A percentile compares a stretch with the other conserved stretches of the same genome.
Conservation (phyloP, 805 yeast species). For the Saccharomycopsis microspora region DNA sequence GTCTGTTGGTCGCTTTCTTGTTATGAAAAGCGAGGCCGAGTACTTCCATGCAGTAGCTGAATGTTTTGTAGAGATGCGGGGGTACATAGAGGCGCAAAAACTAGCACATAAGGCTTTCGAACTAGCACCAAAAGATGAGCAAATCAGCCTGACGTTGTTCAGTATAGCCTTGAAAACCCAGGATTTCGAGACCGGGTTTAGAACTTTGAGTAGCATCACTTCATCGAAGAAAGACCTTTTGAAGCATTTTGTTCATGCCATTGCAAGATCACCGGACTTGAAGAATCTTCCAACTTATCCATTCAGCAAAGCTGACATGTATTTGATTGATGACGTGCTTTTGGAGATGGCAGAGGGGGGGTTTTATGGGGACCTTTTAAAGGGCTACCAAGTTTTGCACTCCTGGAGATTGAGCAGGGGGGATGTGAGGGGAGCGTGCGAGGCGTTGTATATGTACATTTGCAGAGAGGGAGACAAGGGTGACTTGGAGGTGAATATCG, state of each 20-base stretch:
- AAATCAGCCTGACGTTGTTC: conserved; percentile 17
- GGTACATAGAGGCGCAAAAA: conserved; percentile 26
- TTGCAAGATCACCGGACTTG: conserved; percentile 30
- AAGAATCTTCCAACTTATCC: conserved; percentile 30
- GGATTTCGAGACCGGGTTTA: conserved; percentile 25
- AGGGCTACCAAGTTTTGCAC: conserved; percentile 38
- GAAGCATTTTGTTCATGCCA: conserved; percentile 26
- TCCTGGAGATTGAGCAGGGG: conserved; percentile 39
- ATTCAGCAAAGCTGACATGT: conserved; percentile 29
- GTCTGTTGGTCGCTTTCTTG: conserved; percentile 16
- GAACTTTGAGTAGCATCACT: conserved; percentile 21
- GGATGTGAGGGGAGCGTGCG: conserved; percentile 38
- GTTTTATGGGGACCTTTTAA: conserved; percentile 22
- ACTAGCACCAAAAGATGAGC: conserved; percentile 16
- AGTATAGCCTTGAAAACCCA: conserved; percentile 22
- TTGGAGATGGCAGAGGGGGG: conserved; percentile 19
- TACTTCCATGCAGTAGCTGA: conserved; percentile 29
- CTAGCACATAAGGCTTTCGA: conserved; percentile 22
- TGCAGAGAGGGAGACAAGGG: conserved; percentile 13
- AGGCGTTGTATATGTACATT: conserved; percentile 32
- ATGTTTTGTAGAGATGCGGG: conserved; percentile 24
- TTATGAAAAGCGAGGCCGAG: conserved; percentile 23
- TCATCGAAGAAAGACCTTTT: neutral
- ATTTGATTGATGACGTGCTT: conserved; percentile 32
- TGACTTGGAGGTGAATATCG: conserved; percentile 27